phyloP scores from a whole-genome alignment of 2,329 filamentous ascomycete genomes.

The Aspergillus udagawae region DNA sequence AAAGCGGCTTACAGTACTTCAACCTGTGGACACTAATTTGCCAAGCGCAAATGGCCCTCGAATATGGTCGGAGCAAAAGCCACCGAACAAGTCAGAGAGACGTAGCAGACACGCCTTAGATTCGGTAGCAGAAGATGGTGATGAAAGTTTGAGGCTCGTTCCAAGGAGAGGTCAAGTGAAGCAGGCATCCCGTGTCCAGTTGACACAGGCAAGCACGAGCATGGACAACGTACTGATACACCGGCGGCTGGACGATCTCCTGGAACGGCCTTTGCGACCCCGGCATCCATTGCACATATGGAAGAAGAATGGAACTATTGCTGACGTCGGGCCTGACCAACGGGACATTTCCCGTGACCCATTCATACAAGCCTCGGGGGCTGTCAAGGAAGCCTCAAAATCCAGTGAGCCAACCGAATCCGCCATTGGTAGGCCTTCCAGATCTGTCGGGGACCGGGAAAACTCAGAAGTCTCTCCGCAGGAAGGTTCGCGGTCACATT shows the following conservation, averaged over 20 bases:
- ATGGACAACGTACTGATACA: constrained; percentile 6
- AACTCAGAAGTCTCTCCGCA: neutral
- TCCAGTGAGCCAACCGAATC: neutral
- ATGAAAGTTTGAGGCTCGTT: constrained; percentile 17
- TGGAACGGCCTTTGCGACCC: constrained; percentile 25
- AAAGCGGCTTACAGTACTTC: constrained; percentile 17
- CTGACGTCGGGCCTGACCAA: neutral
- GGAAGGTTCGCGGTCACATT: neutral
- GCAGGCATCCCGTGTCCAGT: neutral
- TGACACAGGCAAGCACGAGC: neutral
- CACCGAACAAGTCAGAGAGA: constrained; percentile 31
- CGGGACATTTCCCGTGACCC: neutral
- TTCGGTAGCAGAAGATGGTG: constrained; percentile 50
- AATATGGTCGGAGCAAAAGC: constrained; percentile 23
- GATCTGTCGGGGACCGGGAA: neutral
- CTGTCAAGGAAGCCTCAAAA: neutral
- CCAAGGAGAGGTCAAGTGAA: neutral
- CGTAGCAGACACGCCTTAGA: constrained; percentile 37
- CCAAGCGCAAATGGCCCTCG: constrained; percentile 1
- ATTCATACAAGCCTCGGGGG: neutral
- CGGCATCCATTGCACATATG: constrained; percentile 15
- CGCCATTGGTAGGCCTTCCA: neutral
- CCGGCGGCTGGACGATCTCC: constrained; percentile 29
- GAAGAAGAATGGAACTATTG: neutral
- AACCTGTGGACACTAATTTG: constrained; percentile 28